Evolutionary conservation across 495 filamentous ascomycete genomes (phyloP).

Genomic region (Diplogelasinospora grovesii): DNA sequence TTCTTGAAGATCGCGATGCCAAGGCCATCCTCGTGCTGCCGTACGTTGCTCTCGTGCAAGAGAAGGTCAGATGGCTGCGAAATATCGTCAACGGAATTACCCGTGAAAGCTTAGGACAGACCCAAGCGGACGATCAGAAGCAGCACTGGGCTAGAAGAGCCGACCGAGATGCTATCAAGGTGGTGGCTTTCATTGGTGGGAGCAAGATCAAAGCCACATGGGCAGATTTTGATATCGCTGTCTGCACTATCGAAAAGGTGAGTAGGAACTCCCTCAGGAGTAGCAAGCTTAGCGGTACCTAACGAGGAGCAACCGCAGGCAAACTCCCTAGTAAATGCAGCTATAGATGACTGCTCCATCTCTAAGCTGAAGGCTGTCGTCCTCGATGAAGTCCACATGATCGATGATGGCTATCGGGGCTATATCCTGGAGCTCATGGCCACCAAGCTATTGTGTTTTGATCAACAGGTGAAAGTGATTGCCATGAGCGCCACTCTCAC

Average conservation of each 20-base stretch:
- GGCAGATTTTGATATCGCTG: constrained; percentile 71
- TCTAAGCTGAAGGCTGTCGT: constrained; percentile 61
- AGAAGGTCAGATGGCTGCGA: constrained; percentile 73
- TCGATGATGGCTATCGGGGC: constrained; percentile 72
- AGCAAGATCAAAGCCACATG: constrained; percentile 58
- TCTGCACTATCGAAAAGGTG: constrained; percentile 84
- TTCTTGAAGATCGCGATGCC: constrained; percentile 56
- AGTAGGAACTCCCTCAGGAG: constrained; percentile 1
- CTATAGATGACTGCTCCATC: constrained; percentile 67
- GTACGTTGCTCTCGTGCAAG: constrained; percentile 77
- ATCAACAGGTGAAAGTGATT: constrained; percentile 64
- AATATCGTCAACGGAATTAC: constrained; percentile 59
- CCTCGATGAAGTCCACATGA: constrained; percentile 77
- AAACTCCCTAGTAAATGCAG: constrained; percentile 68
- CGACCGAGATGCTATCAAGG: constrained; percentile 47
- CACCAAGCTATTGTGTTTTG: constrained; percentile 67
- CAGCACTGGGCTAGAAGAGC: constrained; percentile 35
- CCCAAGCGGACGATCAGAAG: constrained; percentile 15
- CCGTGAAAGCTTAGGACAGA: constrained; percentile 26
- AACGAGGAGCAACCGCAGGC: constrained; percentile 43
- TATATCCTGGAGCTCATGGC: constrained; percentile 77
- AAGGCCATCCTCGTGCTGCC: constrained; percentile 77
- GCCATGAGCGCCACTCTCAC: constrained; percentile 80
- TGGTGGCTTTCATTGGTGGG: constrained; percentile 72
- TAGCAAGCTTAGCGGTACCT: constrained; percentile 6